A percentile compares a stretch with the other conserved stretches of the same genome.
Conservation (phyloP, 2,329 filamentous ascomycete species). For the Tolypocladium inflatum region DNA sequence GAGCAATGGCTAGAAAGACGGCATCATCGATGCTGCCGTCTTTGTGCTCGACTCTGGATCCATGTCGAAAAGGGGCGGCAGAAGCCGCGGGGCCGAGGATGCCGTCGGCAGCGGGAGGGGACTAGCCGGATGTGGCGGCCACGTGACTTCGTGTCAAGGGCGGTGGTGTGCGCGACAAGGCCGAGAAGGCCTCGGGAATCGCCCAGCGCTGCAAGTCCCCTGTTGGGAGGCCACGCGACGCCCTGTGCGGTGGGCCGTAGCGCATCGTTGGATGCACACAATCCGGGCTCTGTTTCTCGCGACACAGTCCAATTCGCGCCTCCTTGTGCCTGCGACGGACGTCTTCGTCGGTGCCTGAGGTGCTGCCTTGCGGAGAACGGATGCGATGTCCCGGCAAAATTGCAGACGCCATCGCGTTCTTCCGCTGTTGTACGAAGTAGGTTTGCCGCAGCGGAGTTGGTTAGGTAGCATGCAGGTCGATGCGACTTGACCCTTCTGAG, state of each 20-base stretch:
- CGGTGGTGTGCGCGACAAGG: slow-evolving; percentile 9
- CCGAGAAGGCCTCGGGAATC: background rate
- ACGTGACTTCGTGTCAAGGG: slow-evolving; percentile 26
- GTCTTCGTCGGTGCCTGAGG: too few relatives aligned
- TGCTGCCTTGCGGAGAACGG: background rate
- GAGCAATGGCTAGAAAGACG: background rate
- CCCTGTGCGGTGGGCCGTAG: background rate
- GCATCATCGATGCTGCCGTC: background rate
- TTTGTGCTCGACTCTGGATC: background rate
- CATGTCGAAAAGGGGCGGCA: background rate
- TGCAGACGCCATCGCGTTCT: too few relatives aligned
- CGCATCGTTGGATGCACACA: background rate
- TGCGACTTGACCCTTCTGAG: background rate
- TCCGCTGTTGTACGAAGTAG: too few relatives aligned
- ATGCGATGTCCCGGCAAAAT: too few relatives aligned
- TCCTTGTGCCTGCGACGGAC: too few relatives aligned
- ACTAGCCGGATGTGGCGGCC: background rate
- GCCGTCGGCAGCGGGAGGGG: background rate
- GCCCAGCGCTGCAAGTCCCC: background rate
- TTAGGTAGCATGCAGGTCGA: background rate
- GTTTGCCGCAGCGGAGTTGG: too few relatives aligned
- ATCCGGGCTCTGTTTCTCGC: too few relatives aligned
- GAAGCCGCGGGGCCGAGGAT: background rate
- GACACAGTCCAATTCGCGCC: too few relatives aligned
- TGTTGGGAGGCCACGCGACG: background rate